A percentile compares a stretch with the other conserved stretches of the same genome.
phyloP scores from a whole-genome alignment of 148 eudicot genomes.

The Rheum nobile region DNA sequence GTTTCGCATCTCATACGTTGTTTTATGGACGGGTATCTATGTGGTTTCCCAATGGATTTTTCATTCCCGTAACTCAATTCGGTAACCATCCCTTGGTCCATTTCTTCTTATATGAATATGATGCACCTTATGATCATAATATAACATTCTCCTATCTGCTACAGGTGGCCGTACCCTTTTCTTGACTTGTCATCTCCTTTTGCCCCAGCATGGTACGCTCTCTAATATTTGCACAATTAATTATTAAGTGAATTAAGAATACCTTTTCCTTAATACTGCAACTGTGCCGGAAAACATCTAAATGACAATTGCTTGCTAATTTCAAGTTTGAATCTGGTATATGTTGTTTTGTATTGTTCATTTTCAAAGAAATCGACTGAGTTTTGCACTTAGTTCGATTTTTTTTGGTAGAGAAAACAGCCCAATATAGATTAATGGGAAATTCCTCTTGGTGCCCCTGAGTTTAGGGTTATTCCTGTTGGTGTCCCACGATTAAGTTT shows the following conservation, averaged over 20 bases:
- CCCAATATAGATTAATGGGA: background rate
- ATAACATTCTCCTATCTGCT: slow-evolving; percentile 6
- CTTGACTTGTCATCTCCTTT: slow-evolving; percentile 38
- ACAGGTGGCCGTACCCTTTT: slow-evolving; percentile 80
- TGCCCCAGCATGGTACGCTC: slow-evolving; percentile 47
- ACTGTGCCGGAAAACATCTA: background rate
- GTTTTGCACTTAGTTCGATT: background rate
- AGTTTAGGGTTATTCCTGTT: too few relatives aligned
- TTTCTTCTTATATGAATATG: background rate
- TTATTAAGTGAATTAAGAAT: background rate
- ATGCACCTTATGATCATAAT: background rate
- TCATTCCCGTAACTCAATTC: slow-evolving; percentile 33
- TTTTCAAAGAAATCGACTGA: background rate
- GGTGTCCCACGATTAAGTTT: too few relatives aligned
- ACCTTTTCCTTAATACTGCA: background rate
- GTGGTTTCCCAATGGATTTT: slow-evolving; percentile 52
- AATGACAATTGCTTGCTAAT: background rate
- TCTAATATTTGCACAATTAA: background rate
- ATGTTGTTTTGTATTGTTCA: background rate
- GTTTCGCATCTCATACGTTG: slow-evolving; percentile 51
- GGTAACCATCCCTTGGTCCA: slow-evolving; percentile 21
- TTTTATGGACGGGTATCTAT: slow-evolving; percentile 39
- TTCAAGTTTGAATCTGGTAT: background rate
- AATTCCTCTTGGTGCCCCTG: too few relatives aligned
- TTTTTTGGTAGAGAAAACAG: background rate